phyloP scores from a whole-genome alignment of 129 eudicot species.

The Escallonia rubra region DNA sequence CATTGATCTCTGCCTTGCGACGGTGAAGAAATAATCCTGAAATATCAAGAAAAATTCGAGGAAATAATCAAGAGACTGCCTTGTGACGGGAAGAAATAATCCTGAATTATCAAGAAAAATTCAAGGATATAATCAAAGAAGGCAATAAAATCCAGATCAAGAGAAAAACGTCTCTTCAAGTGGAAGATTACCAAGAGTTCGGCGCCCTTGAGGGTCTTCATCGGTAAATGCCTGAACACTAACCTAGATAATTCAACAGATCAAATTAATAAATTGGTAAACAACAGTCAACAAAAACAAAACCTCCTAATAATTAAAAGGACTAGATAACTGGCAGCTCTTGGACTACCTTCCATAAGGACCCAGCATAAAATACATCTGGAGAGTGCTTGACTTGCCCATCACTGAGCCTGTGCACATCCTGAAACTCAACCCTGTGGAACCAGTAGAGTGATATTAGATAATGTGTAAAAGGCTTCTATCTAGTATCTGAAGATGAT shows the following conservation, averaged over 20 bases:
- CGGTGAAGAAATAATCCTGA: constrained; percentile 95
- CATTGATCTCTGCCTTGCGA: constrained; percentile 86
- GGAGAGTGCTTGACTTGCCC: constrained; percentile 99
- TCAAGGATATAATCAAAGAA: neutral
- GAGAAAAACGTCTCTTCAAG: neutral
- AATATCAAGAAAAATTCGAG: neutral
- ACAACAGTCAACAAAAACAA: neutral
- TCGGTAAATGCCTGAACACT: constrained; percentile 98
- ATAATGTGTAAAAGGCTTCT: neutral
- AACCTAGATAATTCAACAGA: constrained; percentile 43
- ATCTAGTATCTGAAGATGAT: constrained; percentile 9
- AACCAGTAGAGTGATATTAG: constrained; percentile 17
- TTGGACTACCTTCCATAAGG: constrained; percentile 83
- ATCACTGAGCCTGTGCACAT: constrained; percentile 86
- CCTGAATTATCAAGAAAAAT: constrained; percentile 35
- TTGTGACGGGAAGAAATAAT: constrained; percentile 89
- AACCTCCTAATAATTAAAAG: neutral
- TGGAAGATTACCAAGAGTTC: constrained; percentile 75
- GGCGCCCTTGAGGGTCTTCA: constrained; percentile 99
- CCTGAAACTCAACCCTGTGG: constrained; percentile 81
- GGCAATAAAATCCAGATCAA: neutral
- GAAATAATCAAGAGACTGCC: constrained; percentile 35
- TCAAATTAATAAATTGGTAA: constrained; percentile 6
- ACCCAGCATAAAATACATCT: constrained; percentile 95
- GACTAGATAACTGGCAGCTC: constrained; percentile 5